Base-by-base conservation (phyloP, 768 basidiomycete species). In the Calocera viscosa region DNA sequence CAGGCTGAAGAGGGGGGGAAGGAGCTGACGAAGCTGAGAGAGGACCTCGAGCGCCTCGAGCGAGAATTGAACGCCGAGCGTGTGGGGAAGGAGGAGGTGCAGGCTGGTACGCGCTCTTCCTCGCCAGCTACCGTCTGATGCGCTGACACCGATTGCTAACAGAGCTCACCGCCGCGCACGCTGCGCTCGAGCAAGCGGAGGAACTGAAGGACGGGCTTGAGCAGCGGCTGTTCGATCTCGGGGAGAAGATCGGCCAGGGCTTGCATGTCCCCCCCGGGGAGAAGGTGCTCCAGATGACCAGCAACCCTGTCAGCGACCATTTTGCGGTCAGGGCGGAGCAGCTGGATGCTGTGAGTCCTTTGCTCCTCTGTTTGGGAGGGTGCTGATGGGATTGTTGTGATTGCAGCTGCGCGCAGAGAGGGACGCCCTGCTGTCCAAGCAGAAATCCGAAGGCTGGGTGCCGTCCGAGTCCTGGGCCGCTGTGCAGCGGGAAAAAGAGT, bases 281-380 rank as follows among this genome's bases (percentile, higher is more conserved):
- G 22, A 85, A 88, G 2, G 81, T 91, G 1, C 75, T 91, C n/a
- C 81, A 83, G 63, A 75, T 94, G 70, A 76, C 76, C 8, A 85
- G 88, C 49, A 94, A 94, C 71, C 94, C 94, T 0, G 90, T 89
- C n/a, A 82, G 86, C 70, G 80, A 86, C 69, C 91, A 91, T 84
- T 83, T 83, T 16, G 89, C 90, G 49, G 77, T 91, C 32, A 81
- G 93, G 63, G 82, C 86, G 69, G 86, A 82, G 24, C 86, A 82
- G 22, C 81, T 97, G 78, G 86, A 93, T 39, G 2, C 67, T 11
- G 67, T 32, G n/a, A 39, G 53, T 60, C 14, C 5, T 60, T 47
- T 0, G 66, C 28, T n/a, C 24, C 32, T 30, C 11, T 43, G 1
- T 26, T 7, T 2, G 67, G 8, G 32, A 22, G 35, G 35, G 35